Base-by-base conservation (phyloP, 2,329 filamentous ascomycete genomes). In the Colletotrichum ledebouriae region DNA sequence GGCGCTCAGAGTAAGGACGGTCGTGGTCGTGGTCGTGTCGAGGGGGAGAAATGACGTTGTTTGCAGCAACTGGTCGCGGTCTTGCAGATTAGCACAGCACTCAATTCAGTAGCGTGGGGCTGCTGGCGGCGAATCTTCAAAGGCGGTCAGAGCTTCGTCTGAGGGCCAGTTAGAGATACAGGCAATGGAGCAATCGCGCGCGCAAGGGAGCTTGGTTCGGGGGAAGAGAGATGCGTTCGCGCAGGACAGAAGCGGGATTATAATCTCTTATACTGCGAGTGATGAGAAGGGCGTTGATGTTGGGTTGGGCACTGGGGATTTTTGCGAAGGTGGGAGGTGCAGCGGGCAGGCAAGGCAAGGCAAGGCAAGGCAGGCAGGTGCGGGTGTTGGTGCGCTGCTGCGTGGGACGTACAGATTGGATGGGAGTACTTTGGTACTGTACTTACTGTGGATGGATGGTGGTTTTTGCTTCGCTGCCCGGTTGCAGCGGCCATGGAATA, bases 91-190 rank as follows among this genome's bases (percentile, higher is more conserved):
- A 62, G 67, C 63, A 66, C 62, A 71, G 67, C 55, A 69, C 66
- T 60, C 61, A 58, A 59, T 69, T 57, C 44, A 53, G 59, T 63
- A 69, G 63, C 63, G 67, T 67, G 67, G 67, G 63, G 63, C 63
- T 69, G 67, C 63, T 50, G 67, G 57, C 63, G 67, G 63, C 63
- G 63, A 69, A 63, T 67, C 67, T 58, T 67, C 57, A 41, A 60
- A 63, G 59, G 67, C 56, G 67, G 67, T 69, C 67, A 70, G 67
- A 70, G 67, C 66, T 66, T 69, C 61, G 66, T 66, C 56, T 46
- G 29, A 66, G 62, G 29, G 62, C 55, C 61, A 60, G 55, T 60
- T 50, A 60, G 39, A 20, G 60, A 63, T 50, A 46, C 41, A 25
- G 33, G 41, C 46, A 58, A 49, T 59, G 58, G 59, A 50, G 63